Evolutionary conservation across 441 rosid genomes (phyloP).

Genomic region (Dalechampia spathulata): DNA sequence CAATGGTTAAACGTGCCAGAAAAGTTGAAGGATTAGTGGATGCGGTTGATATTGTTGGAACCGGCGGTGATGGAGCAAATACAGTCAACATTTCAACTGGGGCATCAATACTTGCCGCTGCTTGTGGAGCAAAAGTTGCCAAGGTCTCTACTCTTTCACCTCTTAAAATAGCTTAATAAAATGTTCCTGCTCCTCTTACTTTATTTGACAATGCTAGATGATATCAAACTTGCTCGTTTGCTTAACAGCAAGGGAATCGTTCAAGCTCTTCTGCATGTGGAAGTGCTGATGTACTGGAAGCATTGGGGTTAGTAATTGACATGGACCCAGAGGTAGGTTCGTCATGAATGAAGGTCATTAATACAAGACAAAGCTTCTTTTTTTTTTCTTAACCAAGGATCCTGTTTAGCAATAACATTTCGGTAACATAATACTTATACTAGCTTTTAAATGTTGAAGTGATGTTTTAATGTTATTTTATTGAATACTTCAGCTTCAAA

Average conservation of each 20-base stretch:
- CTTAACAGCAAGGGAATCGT: constrained; percentile 84
- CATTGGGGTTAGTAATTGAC: constrained; percentile 66
- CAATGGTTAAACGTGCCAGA: constrained; percentile 66
- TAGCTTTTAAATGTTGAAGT: no score
- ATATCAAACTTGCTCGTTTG: constrained; percentile 1
- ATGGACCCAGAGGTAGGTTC: constrained; percentile 64
- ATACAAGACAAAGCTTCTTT: no score
- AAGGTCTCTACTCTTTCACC: constrained; percentile 44
- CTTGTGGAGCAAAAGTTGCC: constrained; percentile 94
- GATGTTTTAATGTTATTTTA: no score
- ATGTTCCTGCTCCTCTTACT: no score
- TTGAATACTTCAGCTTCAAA: no score
- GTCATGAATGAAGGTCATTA: no score
- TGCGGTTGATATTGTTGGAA: constrained; percentile 88
- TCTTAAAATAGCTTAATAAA: no score
- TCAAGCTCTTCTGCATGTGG: constrained; percentile 99
- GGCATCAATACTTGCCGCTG: constrained; percentile 85
- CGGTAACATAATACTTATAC: no score
- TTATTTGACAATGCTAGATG: background rate
- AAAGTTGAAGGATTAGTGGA: constrained; percentile 71
- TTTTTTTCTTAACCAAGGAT: no score
- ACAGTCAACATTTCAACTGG: constrained; percentile 95
- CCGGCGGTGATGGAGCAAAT: constrained; percentile 97
- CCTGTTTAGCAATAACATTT: no score
- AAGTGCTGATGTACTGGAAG: constrained; percentile 93